Evolutionary conservation across 78 protist species (phyloP).

Genomic region (Dictyostelium purpureum): DNA sequence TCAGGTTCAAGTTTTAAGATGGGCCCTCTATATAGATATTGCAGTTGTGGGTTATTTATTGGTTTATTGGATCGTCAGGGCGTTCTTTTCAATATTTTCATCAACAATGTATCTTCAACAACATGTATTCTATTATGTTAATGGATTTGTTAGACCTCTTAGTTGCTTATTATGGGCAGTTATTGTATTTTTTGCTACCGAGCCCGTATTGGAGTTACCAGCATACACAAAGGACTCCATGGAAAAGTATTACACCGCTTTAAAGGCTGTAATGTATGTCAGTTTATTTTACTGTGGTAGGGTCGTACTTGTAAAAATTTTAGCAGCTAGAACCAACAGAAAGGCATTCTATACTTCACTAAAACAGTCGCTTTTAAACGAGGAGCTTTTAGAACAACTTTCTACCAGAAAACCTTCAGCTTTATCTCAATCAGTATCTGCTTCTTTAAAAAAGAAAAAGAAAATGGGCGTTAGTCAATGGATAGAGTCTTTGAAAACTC

Average conservation of each 20-base stretch:
- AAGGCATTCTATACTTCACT: constrained; percentile 58
- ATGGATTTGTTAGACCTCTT: constrained; percentile 40
- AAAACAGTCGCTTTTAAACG: constrained; percentile 42
- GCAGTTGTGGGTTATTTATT: background rate
- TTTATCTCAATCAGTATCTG: constrained; percentile 19
- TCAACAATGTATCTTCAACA: constrained; percentile 59
- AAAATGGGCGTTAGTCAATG: constrained; percentile 38
- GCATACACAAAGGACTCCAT: background rate
- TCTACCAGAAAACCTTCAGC: background rate
- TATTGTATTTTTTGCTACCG: constrained; percentile 15
- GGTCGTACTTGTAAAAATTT: constrained; percentile 28
- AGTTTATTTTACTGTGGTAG: constrained; percentile 58
- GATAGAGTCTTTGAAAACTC: constrained; percentile 20
- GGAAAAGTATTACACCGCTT: constrained; percentile 22
- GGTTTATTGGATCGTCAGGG: constrained; percentile 21
- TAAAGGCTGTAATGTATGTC: constrained; percentile 50
- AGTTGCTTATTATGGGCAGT: constrained; percentile 40
- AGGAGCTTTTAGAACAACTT: constrained; percentile 52
- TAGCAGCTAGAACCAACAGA: constrained; percentile 69
- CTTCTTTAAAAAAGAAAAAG: constrained; percentile 47
- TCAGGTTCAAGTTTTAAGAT: background rate
- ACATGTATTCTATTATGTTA: constrained; percentile 53
- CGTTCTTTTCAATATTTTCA: constrained; percentile 25
- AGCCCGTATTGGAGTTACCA: constrained; percentile 46
- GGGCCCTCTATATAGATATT: constrained; percentile 53